phyloP scores from a whole-genome alignment of 192 early-diverging fungal species.

The Gamsiella multidivaricata region DNA sequence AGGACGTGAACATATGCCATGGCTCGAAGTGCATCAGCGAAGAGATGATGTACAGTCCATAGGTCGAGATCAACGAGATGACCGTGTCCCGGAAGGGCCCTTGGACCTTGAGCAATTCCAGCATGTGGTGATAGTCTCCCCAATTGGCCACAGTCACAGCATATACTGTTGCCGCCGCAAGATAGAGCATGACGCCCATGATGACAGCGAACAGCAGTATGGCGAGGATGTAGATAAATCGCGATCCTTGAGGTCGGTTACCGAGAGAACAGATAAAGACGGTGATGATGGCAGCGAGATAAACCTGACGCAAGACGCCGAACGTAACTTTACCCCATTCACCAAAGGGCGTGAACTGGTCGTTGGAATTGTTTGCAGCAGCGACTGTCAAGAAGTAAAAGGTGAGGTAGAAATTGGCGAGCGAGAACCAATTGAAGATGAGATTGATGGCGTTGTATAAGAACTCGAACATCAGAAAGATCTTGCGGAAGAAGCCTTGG shows the following conservation, averaged over 20 bases:
- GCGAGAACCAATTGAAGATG: conserved; percentile 88
- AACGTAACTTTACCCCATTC: conserved; percentile 70
- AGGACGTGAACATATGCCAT: conserved; percentile 91
- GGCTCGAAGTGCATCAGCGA: conserved; percentile 86
- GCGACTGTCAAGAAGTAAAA: conserved; percentile 76
- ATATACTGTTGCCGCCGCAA: conserved; percentile 71
- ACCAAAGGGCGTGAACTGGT: conserved; percentile 59
- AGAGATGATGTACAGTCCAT: conserved; percentile 82
- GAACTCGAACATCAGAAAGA: conserved; percentile 78
- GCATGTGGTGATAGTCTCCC: conserved; percentile 26
- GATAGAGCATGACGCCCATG: conserved; percentile 84
- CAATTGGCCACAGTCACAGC: conserved; percentile 53
- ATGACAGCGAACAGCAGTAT: conserved; percentile 83
- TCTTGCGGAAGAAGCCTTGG: conserved; percentile 73
- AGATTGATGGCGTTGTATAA: conserved; percentile 83
- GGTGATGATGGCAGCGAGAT: conserved; percentile 80
- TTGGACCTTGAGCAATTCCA: conserved; percentile 38
- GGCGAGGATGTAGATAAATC: conserved; percentile 72
- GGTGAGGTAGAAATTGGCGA: conserved; percentile 82
- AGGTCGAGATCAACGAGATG: conserved; percentile 82
- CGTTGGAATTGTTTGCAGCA: conserved; percentile 6
- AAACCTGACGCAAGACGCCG: conserved; percentile 74
- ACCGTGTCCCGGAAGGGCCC: conserved; percentile 79
- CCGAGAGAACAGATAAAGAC: conserved; percentile 88
- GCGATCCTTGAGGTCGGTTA: conserved; percentile 90